phyloP scores from a whole-genome alignment of 257 asterid species.

The Jacaranda mimosifolia region DNA sequence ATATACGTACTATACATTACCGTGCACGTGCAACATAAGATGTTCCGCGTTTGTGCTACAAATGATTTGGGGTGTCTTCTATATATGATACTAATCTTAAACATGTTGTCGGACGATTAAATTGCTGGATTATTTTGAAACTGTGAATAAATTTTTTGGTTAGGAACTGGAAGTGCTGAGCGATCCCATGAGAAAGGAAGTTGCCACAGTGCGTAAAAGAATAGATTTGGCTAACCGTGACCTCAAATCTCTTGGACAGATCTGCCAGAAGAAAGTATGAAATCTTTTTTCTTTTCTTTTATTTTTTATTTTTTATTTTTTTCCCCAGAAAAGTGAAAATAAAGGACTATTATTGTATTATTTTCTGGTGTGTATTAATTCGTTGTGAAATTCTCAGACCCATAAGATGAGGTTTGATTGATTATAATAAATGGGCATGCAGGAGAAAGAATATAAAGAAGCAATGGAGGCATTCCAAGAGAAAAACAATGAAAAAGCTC shows the following conservation, averaged over 20 bases:
- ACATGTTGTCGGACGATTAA: too few species aligned
- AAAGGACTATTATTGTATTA: neutral
- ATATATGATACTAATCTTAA: too few species aligned
- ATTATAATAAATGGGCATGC: constrained; percentile 12
- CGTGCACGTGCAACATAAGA: too few species aligned
- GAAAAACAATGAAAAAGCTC: constrained; percentile 81
- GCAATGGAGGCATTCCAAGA: constrained; percentile 73
- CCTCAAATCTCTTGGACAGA: constrained; percentile 70
- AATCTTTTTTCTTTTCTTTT: neutral
- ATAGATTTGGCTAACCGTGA: constrained; percentile 79
- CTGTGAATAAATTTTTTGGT: neutral
- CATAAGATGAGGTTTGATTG: neutral
- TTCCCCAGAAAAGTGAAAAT: neutral
- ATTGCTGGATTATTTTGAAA: too few species aligned
- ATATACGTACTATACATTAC: too few species aligned
- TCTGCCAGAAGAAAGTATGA: constrained; percentile 79
- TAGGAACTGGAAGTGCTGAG: constrained; percentile 81
- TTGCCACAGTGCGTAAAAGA: constrained; percentile 70
- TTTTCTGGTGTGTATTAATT: neutral
- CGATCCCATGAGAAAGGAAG: constrained; percentile 92
- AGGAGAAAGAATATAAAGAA: constrained; percentile 95
- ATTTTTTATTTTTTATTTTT: neutral
- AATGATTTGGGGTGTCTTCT: too few species aligned
- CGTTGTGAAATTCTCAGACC: too few species aligned
- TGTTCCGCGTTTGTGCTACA: too few species aligned